Conservation (phyloP, 805 yeast species). For the Barnettozyma wickerhamii region DNA sequence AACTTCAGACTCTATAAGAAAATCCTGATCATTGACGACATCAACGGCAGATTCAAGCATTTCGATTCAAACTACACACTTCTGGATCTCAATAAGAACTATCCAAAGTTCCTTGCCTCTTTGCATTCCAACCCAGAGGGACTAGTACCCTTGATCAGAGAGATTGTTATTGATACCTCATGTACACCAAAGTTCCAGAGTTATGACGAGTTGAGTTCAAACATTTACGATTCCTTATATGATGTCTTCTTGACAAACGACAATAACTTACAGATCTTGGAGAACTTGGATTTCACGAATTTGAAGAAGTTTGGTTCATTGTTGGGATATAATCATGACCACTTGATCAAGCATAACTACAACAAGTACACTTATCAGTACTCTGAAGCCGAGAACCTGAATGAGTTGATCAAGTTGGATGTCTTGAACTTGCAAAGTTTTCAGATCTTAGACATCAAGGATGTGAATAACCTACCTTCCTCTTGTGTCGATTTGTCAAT, state of each 20-base stretch:
- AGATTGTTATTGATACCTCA: slow-evolving; percentile 27
- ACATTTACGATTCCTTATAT: slow-evolving; percentile 23
- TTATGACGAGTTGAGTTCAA: slow-evolving; percentile 20
- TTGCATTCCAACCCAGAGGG: slow-evolving; percentile 23
- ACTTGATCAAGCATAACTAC: slow-evolving; percentile 23
- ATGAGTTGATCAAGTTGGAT: slow-evolving; percentile 18
- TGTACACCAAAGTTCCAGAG: slow-evolving; percentile 17
- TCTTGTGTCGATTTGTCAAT: slow-evolving; percentile 18
- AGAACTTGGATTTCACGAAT: slow-evolving; percentile 24
- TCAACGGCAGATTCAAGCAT: slow-evolving; percentile 18
- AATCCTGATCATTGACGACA: slow-evolving; percentile 24
- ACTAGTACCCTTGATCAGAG: slow-evolving; percentile 19
- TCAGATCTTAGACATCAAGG: slow-evolving; percentile 21
- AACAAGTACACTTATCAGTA: slow-evolving; percentile 23
- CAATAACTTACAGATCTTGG: slow-evolving; percentile 22
- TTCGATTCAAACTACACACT: slow-evolving; percentile 23
- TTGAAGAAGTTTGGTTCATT: slow-evolving; percentile 26
- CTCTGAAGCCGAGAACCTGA: slow-evolving; percentile 12
- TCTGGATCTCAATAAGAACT: slow-evolving; percentile 18
- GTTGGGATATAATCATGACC: slow-evolving; percentile 21
- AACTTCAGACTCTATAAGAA: slow-evolving; percentile 23
- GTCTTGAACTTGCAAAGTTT: slow-evolving; percentile 21
- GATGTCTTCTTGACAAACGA: slow-evolving; percentile 25
- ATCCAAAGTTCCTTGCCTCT: slow-evolving; percentile 25
- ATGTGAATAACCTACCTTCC: slow-evolving; percentile 19